Conservation (phyloP, 768 basidiomycete genomes). For the Amanita inopinata region DNA sequence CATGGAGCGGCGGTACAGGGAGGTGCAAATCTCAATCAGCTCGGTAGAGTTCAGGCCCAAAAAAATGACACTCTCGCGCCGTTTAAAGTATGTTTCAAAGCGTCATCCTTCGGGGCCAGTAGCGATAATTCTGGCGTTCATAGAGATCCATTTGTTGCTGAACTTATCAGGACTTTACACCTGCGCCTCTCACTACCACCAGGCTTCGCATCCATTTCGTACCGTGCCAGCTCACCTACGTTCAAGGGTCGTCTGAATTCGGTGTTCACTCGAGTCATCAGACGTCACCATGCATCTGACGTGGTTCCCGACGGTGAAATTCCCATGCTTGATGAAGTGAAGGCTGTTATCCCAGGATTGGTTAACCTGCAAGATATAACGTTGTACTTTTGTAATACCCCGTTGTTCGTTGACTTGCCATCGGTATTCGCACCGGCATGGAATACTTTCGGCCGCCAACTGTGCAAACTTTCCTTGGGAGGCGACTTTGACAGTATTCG, state of each 20-base stretch:
- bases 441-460: slow-evolving; percentile 27
- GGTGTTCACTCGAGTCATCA: slow-evolving; percentile 10
- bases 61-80: slow-evolving; percentile 12
- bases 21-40: slow-evolving; percentile 15
- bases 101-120: too few relatives aligned
- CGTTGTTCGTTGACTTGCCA: slow-evolving; percentile 20
- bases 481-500: slow-evolving; percentile 28
- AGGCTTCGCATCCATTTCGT: slow-evolving; percentile 5
- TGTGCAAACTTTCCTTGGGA: slow-evolving; percentile 25
- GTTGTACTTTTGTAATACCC: slow-evolving; percentile 32
- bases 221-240: neutral
- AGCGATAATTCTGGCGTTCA: too few relatives aligned
- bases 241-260: neutral
- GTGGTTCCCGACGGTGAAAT: slow-evolving; percentile 9
- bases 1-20: slow-evolving; percentile 20
- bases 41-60: slow-evolving; percentile 12
- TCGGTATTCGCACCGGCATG: slow-evolving; percentile 28
- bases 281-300: slow-evolving; percentile 11
- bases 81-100: slow-evolving; percentile 16
- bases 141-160: slow-evolving; percentile 17
- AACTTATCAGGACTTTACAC: slow-evolving; percentile 13
- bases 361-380: slow-evolving; percentile 23
- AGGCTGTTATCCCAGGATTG: slow-evolving; percentile 22
- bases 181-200: slow-evolving; percentile 6
- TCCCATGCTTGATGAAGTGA: slow-evolving; percentile 17